phyloP scores from a whole-genome alignment of 106 monocot species.

The Cymbidium sinense region DNA sequence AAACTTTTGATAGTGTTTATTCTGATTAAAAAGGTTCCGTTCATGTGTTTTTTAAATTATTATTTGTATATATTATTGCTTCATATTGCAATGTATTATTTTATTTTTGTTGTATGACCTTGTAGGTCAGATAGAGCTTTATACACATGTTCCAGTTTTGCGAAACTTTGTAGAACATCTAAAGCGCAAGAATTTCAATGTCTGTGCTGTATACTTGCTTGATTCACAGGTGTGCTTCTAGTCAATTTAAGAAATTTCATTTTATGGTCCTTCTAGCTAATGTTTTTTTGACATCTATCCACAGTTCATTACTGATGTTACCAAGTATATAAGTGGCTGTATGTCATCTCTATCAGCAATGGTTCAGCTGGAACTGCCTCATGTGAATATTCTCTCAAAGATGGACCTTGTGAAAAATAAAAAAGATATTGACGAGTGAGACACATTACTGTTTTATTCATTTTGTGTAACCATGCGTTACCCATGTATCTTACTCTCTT shows the following conservation, averaged over 20 bases:
- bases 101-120: conserved; percentile 6
- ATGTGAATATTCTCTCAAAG: conserved; percentile 91
- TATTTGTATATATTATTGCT: not conserved
- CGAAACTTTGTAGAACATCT: conserved; percentile 80
- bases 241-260: not conserved
- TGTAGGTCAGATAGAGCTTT: conserved; percentile 96
- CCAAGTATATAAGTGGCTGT: conserved; percentile 96
- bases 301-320: conserved; percentile 90
- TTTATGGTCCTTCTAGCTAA: not conserved
- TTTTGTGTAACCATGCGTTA: not conserved
- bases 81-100: not conserved
- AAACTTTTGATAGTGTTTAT: not conserved
- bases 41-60: not conserved
- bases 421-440: conserved; percentile 68
- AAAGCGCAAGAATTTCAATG: conserved; percentile 74
- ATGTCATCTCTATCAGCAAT: conserved; percentile 95
- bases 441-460: conserved; percentile 5
- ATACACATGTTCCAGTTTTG: conserved; percentile 87
- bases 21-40: not conserved
- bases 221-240: conserved; percentile 74
- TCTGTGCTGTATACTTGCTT: conserved; percentile 84
- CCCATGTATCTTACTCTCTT: not conserved
- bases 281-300: not conserved
- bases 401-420: conserved; percentile 83
- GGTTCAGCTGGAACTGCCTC: conserved; percentile 94